Base-by-base conservation (phyloP, 495 filamentous ascomycete species). In the Pyronema domesticum region DNA sequence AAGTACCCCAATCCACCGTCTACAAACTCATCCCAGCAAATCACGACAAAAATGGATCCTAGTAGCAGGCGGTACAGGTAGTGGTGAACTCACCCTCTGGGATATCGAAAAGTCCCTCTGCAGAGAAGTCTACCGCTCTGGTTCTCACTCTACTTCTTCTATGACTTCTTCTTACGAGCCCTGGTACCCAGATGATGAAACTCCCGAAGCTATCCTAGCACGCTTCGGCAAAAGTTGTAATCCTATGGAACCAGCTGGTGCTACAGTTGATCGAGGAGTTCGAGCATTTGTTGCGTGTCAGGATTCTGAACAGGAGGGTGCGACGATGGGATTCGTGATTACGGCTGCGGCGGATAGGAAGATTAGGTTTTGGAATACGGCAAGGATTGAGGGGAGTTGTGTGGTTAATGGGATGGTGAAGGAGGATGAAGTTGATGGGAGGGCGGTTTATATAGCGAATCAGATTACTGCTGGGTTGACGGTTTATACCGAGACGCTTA, bases 51-150 rank as follows among this genome's bases (percentile, higher is more conserved):
- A 77, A 56, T 86, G 83, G 77, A 79, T 95, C 1, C 88, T 83
- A 60, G 82, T 95, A 7, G 80, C 86, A 1, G 86, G 89, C 33
- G 88, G 88, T 15, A 93, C 85, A n/a, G 81, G 79, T 7, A 80
- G 84, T 55, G 86, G 85, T n/a, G 89, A 96, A 62, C 76, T 99
- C 14, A 93, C 86, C 0, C 81, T 93, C 1, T 99, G 91, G 91
- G 93, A 99, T 67, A 72, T 95, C 13, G 89, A 96, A 62, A 91
- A 89, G 64, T 77, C 80, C 15, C 76, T 81, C 55, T 96, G 93
- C 60, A 78, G 86, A 56, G 89, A 95, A 67, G 80, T 94, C 2
- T 96, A 89, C 68, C 81, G 84, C 11, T 76, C 80, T 53, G 71
- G 75, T 8, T 69, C 73, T 37, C 71, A 68, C 43, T 69, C 73